These are phyloP conservation scores for Erodium maritimum DNA, from an alignment of 345 rosid genomes.

Conservation along the genomic window DNA sequence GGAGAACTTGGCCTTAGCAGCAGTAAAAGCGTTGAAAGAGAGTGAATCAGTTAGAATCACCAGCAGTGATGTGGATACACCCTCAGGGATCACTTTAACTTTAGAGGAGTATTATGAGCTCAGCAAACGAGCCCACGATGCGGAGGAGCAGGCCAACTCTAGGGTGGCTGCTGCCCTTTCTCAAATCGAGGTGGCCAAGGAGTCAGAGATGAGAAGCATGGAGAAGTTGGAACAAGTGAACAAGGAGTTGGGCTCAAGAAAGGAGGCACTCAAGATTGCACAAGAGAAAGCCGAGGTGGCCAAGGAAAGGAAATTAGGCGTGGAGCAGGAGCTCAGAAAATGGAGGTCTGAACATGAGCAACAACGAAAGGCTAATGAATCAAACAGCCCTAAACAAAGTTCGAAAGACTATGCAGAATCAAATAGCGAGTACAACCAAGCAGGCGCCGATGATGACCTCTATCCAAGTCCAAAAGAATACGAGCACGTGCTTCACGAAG, in stretches of 20 bases:
- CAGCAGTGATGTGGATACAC: conserved; percentile 24
- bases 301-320: conserved; percentile 68
- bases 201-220: conserved; percentile 42
- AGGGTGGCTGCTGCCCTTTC: conserved; percentile 61
- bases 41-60: conserved; percentile 43
- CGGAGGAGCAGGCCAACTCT: conserved; percentile 60
- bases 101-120: conserved; percentile 82
- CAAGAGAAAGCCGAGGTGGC: conserved; percentile 80
- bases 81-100: conserved; percentile 54
- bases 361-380: conserved; percentile 39
- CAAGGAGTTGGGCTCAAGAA: conserved; percentile 42
- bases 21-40: conserved; percentile 80
- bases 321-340: conserved; percentile 76
- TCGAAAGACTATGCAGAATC: conserved; percentile 31
- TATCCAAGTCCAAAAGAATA: conserved; percentile 10
- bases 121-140: conserved; percentile 67
- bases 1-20: conserved; percentile 69
- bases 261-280: conserved; percentile 43
- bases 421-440: neutral
- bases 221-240: conserved; percentile 54
- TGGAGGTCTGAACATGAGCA: conserved; percentile 80
- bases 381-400: conserved; percentile 17
- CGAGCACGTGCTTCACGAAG: conserved; percentile 16
- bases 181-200: conserved; percentile 66
- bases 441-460: neutral